phyloP scores from a whole-genome alignment of 306 rosid genomes.

The Mimosa pudica region DNA sequence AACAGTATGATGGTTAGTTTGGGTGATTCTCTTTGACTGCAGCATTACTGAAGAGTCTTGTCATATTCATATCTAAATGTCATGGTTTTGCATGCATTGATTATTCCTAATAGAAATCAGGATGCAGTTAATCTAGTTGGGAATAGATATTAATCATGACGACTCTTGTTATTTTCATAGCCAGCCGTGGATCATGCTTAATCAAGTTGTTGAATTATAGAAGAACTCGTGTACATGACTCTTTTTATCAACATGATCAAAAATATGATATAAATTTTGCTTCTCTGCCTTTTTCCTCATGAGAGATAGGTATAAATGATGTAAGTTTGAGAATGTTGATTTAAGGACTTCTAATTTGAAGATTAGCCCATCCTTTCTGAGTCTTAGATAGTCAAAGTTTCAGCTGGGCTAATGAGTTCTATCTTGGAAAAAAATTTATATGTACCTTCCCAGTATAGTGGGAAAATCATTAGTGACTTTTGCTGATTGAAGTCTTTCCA shows the following conservation, averaged over 20 bases:
- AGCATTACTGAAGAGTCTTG: background rate
- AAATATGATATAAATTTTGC: background rate
- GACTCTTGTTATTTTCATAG: background rate
- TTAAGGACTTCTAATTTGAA: background rate
- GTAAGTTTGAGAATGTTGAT: constrained; percentile 10
- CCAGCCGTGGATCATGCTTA: background rate
- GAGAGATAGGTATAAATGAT: background rate
- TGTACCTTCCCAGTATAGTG: background rate
- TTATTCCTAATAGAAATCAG: background rate
- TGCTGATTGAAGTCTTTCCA: constrained; percentile 31
- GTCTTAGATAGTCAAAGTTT: background rate
- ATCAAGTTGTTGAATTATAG: constrained; percentile 1
- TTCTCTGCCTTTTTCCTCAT: background rate
- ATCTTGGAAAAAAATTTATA: background rate
- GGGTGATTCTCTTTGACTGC: background rate
- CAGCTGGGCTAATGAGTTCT: constrained; percentile 5
- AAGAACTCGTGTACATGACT: background rate
- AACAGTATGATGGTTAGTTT: background rate
- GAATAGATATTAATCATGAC: background rate
- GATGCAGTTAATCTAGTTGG: background rate
- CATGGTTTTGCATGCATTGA: background rate
- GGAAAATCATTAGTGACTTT: constrained; percentile 24
- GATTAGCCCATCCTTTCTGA: background rate
- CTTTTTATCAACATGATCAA: too few relatives aligned
- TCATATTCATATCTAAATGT: background rate